Base-by-base conservation (phyloP, 1,139 yeast genomes). In the Spencermartinsiella ligniputridi region DNA sequence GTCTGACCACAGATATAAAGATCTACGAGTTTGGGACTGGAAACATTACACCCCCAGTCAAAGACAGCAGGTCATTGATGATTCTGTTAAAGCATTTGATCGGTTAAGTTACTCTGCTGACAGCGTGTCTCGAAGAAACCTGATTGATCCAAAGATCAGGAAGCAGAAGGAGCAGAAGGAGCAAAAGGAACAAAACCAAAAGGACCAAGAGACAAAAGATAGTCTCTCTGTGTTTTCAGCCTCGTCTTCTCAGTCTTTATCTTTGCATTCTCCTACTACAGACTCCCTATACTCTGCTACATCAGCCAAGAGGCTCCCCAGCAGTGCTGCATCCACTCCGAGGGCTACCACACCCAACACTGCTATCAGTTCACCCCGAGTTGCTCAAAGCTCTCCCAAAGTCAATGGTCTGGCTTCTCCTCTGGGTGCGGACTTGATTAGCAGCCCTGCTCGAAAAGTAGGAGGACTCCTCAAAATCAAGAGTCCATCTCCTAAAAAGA, bases 21-120 rank as follows among this genome's bases (percentile, higher is more conserved):
- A 66, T 35, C 52, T 67, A 33, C 57, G 67, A 6, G 51, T 64
- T 12, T 67, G 68, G 68, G 69, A 65, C 19, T 67, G 68, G 66
- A 62, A 63, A 42, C 60, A 54, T 24, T 67, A 66, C 46, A 50
- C 62, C n/a, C 50, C 53, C 11, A 40, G 51, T 11, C 67, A 67
- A 44, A 60, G 71, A 3, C 47, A 51, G 9, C 49, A 52, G 24
- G 67, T 66, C 22, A 56, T 63, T 35, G 46, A 45, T 5, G 55
- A 53, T 8, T 57, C 69, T 9, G 45, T 50, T 3, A 53, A 48
- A 36, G 70, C 67, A 1, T 67, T 56, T 47, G 67, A 61, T 41
- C 47, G 63, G 4, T 55, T 66, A 29, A 52, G 51, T 2, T 46
- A 54, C 24, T 56, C 66, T 0, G 47, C 47, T 2, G 61, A 61